A percentile compares a stretch with the other conserved stretches of the same genome.
Evolutionary conservation across 148 eudicot species (phyloP).

Genomic region (Hydrangea macrophylla): DNA sequence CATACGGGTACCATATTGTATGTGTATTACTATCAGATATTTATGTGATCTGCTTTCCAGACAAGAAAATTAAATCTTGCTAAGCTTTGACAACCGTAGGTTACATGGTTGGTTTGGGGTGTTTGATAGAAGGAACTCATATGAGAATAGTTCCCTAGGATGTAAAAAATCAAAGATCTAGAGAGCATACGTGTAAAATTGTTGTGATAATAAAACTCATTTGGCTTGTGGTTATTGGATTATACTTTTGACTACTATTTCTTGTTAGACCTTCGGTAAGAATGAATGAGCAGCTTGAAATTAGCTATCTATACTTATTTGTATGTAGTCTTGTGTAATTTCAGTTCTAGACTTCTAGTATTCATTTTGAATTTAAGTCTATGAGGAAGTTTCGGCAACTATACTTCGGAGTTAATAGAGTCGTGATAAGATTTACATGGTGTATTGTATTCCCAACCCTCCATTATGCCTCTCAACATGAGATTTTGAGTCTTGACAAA

Average conservation of each 20-base stretch:
- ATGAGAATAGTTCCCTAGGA: neutral
- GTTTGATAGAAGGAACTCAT: constrained; percentile 4
- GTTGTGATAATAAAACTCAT: neutral
- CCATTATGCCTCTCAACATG: no score
- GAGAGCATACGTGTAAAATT: neutral
- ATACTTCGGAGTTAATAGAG: no score
- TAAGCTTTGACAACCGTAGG: constrained; percentile 16
- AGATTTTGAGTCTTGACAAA: no score
- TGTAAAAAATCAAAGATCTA: neutral
- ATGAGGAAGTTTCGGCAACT: no score
- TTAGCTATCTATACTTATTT: neutral
- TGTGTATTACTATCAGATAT: constrained; percentile 19
- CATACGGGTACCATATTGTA: constrained; percentile 48
- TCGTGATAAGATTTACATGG: no score
- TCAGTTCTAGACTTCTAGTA: neutral
- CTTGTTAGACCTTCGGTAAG: no score
- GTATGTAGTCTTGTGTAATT: neutral
- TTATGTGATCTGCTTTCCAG: constrained; percentile 6
- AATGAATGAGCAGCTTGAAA: neutral
- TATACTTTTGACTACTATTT: no score
- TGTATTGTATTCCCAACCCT: no score
- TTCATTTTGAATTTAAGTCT: neutral
- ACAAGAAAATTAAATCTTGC: neutral
- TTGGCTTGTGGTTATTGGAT: no score
- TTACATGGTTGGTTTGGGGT: neutral